Percentiles rank a stretch among this genome's conserved stretches.
Evolutionary conservation across 2,329 filamentous ascomycete genomes (phyloP).

Genomic region (Pseudopithomyces chartarum): DNA sequence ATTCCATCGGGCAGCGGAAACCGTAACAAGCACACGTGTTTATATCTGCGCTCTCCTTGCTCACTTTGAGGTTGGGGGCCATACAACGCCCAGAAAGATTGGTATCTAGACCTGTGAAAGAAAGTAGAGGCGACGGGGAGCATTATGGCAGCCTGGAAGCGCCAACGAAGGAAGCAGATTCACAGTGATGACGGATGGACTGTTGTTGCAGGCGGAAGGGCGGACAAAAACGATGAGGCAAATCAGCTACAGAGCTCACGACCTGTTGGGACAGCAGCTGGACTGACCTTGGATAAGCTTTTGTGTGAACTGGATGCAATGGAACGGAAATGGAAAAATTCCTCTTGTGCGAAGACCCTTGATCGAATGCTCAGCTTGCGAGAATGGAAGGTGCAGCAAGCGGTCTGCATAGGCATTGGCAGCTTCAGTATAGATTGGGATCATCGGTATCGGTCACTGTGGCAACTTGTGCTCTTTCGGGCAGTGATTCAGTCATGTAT

Average conservation of each 20-base stretch:
- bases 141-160: slow-evolving; percentile 11
- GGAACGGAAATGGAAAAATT: slow-evolving; percentile 30
- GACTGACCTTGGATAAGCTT: slow-evolving; percentile 32
- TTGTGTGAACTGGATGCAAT: slow-evolving; percentile 25
- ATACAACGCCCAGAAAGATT: neutral
- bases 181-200: slow-evolving; percentile 43
- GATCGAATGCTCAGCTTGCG: slow-evolving; percentile 16
- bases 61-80: too few relatives aligned
- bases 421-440: slow-evolving; percentile 44
- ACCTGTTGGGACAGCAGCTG: slow-evolving; percentile 23
- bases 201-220: slow-evolving; percentile 24
- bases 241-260: slow-evolving; percentile 13
- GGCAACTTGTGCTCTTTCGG: slow-evolving; percentile 45
- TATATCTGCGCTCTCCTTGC: too few relatives aligned
- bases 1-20: too few relatives aligned
- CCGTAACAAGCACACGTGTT: too few relatives aligned
- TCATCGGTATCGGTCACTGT: slow-evolving; percentile 38
- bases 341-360: slow-evolving; percentile 27
- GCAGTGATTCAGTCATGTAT: slow-evolving; percentile 24
- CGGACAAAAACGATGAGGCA: slow-evolving; percentile 1
- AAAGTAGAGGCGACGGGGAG: neutral
- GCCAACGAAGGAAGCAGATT: slow-evolving; percentile 38
- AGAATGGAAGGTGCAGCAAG: slow-evolving; percentile 21
- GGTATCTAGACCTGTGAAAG: neutral
- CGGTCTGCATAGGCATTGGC: slow-evolving; percentile 44